These are phyloP conservation scores for Tolypocladium capitatum DNA, from an alignment of 2,329 filamentous ascomycete species.

Conservation along the genomic window DNA sequence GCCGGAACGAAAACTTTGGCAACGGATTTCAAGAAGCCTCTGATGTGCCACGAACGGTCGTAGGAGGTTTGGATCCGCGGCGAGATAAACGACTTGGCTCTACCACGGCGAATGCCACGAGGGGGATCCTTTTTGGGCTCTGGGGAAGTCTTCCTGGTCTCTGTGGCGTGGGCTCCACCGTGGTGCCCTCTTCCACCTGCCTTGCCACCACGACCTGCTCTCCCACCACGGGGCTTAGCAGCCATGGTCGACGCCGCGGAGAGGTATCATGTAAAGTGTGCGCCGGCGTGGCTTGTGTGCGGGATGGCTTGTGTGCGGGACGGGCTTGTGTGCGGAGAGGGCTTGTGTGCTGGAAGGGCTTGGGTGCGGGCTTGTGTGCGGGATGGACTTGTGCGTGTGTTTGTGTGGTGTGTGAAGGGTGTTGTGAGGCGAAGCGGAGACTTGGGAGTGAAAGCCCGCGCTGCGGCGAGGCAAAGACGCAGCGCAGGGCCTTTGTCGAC, in stretches of 20 bases:
- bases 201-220: background rate
- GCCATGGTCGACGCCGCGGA: background rate
- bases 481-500: background rate
- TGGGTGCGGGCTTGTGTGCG: background rate
- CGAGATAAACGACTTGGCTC: slow-evolving; percentile 43
- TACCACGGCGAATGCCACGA: slow-evolving; percentile 29
- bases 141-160: background rate
- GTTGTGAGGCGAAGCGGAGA: background rate
- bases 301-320: too few species aligned
- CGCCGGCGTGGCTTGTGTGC: background rate
- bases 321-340: too few species aligned
- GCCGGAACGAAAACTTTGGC: slow-evolving; percentile 49
- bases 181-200: background rate
- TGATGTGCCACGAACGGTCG: slow-evolving; percentile 53
- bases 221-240: background rate
- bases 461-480: background rate
- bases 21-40: slow-evolving; percentile 50
- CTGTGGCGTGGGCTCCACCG: background rate
- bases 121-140: slow-evolving; percentile 18
- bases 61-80: slow-evolving; percentile 42
- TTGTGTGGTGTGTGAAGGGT: background rate
- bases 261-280: background rate
- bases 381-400: background rate
- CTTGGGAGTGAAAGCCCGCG: background rate
- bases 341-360: background rate